Evolutionary conservation across 306 rosid genomes (phyloP), one percentile per base, ranked within the genome.

Genomic region (Urtica urens): DNA sequence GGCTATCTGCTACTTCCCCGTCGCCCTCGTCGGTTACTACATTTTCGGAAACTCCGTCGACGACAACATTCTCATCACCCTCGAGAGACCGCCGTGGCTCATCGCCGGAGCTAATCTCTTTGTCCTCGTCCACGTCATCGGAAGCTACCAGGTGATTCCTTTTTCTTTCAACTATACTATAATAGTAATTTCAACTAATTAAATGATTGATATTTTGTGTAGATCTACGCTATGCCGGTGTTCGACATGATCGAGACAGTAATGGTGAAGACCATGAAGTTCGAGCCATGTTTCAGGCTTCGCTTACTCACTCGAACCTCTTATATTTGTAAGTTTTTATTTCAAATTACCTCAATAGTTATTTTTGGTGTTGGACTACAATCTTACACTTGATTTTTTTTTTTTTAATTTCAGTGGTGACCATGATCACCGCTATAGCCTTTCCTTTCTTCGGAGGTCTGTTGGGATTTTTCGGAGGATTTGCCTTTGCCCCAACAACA

Each of bases 381-480:
- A 7, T 19, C 23, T 6, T 21, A 16, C 18, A 10, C 3, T 2
- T 19, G 22, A 4, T 19, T 43, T 28, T 18, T 18, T 17, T 6
- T 39, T 37, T 42, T 39, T 13, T 20, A 7, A 8, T 52, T 56
- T 35, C 75, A 87, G 96, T 55, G 20, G 9, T 78, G 10, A 80
- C 96, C 10, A 73, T 78, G 92, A 0, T 73, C 10, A 3, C 83
- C 18, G 96, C 37, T 21, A 75, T 87, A 7, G 66, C 80, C 7
- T 3, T 87, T 25, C 96, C 96, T 1, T 87, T 87, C 78, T 87
- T 87, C 5, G 78, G 94, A 28, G 67, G 85, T 14, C 84, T 87
- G 55, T 92, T 87, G 15, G 96, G 96, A 66, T 78, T 87, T 68
- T 67, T 87, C 3, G 96, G 90, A 46, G 96, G 96, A 37, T 76